Evolutionary conservation across 306 rosid species (phyloP).

Genomic region (Amphicarpaea edgeworthii): DNA sequence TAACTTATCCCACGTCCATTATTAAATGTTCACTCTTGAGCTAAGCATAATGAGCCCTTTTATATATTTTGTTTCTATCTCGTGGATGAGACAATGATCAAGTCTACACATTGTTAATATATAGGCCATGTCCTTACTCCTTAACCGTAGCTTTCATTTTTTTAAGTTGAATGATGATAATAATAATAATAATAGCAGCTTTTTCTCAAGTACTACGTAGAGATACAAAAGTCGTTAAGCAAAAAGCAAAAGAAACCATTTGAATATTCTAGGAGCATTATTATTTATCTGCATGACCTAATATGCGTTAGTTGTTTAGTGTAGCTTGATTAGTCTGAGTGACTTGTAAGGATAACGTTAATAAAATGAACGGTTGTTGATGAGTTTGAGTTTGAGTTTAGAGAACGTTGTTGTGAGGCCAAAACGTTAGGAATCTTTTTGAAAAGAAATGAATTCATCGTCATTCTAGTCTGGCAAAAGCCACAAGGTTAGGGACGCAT

Average conservation of each 20-base stretch:
- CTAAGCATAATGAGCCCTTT: background rate
- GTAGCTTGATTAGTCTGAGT: conserved; percentile 34
- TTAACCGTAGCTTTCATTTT: background rate
- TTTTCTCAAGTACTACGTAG: background rate
- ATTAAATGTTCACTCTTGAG: background rate
- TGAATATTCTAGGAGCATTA: conserved; percentile 25
- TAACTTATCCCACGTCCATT: conserved; percentile 18
- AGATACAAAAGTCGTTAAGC: conserved; percentile 19
- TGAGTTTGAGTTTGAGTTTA: conserved; percentile 18
- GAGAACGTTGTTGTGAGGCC: conserved; percentile 4
- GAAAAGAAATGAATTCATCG: conserved; percentile 3
- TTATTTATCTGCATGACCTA: conserved; percentile 42
- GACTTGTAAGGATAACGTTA: conserved; percentile 58
- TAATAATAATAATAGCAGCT: conserved; percentile 5
- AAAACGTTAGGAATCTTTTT: conserved; percentile 31
- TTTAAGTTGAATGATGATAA: background rate
- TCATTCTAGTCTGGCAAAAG: conserved; percentile 53
- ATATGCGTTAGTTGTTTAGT: conserved; percentile 48
- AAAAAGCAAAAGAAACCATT: conserved; percentile 20
- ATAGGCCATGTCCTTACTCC: background rate
- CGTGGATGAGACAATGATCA: conserved; percentile 45
- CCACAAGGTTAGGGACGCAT: conserved; percentile 25
- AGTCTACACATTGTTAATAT: background rate
- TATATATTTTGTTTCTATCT: conserved; percentile 11
- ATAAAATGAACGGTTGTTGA: conserved; percentile 32